Evolutionary conservation across 2,329 filamentous ascomycete genomes (phyloP), one percentile per base, ranked within the genome.

Genomic region (Orbilia blumenaviensis): DNA sequence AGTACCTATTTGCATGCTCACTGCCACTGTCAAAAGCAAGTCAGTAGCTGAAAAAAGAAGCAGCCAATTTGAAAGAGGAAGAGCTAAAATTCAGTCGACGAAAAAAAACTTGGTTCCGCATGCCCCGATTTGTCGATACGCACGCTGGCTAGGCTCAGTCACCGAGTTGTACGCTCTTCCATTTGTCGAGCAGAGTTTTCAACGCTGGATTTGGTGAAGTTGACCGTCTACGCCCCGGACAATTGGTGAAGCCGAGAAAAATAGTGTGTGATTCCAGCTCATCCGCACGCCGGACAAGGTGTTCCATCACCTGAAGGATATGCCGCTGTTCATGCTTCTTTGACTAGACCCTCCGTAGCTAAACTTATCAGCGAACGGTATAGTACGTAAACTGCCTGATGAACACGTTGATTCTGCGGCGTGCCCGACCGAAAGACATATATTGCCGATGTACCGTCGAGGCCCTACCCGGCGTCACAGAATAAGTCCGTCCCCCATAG

Each of bases 31-130:
- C 38, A 68, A 75, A 75, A 75, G 71, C 71, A 75, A 75, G 50
- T 9, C 25, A 12, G 63, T 68, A 75, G 71, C 71, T 75, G 71
- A 75, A 75, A 75, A 75, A 75, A 75, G 71, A 62, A 75, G 71
- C 71, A 75, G 41, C 69, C 56, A 75, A 68, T 68, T 68, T 67
- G 56, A 75, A 64, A 68, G 44, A 61, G 71, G 71, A 75, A 75
- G 63, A 75, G 71, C 71, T 68, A 67, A 75, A 75, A 75, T 58
- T 68, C 62, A 64, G 56, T 67, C 61, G 41, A 52, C 61, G 34
- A 44, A 48, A 41, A 41, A 41, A 50, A 54, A 63, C 66, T 56
- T 68, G 63, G 63, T 29, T 75, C 71, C 71, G 71, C 71, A 60
- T 68, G 71, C 71, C 71, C 71, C 71, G 71, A 75, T 75, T 75